Evolutionary conservation across 768 basidiomycete species (phyloP), one percentile per base, ranked within the genome.

Genomic region (Epithele typhae): DNA sequence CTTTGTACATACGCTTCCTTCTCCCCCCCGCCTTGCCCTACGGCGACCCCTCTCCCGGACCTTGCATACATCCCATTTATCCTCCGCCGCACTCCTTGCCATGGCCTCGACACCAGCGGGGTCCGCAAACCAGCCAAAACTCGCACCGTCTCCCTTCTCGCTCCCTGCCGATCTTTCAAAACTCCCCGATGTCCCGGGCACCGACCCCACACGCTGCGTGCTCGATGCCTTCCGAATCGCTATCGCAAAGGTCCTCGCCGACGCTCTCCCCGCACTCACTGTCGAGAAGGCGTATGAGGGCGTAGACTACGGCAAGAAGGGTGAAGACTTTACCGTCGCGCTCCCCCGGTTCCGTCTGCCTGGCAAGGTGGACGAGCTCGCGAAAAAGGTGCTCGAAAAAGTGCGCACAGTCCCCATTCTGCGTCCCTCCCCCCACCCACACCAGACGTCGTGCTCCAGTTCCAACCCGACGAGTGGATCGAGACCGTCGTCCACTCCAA

Each of bases 241-340:
- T 30, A 87, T 92, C 56, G 89, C 92, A 4, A 74, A 82, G 58
- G 74, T 77, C 50, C 60, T 91, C 23, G 77, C 81, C 7, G 81
- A 85, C 41, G 76, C 79, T 0, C 66, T 91, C 6, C 80, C 82
- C 22, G 66, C 68, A 2, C 66, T 95, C 42, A 74, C 84, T 0
- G 50, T 91, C 22, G 87, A 88, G 34, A 81, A 89, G 58, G 91
- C 83, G 0, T 96, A 89, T 66, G 63, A 76, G 19, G 93, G 89
- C 18, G 85, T 96, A 0, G 87, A 93, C 62, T 88, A 85, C 53
- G 91, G 90, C 27, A 92, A 94, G 69, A 94, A 94, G 67, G 91
- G 88, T 15, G 83, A 77, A 36, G 95, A 98, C 68, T 92, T 96
- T 56, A 87, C 87, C 0, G 79, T 97, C 17, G 92, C 95, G 0